Evolutionary conservation across 331 rosid species (phyloP), one percentile per base, ranked within the genome.

Genomic region (Acacia pycnantha): DNA sequence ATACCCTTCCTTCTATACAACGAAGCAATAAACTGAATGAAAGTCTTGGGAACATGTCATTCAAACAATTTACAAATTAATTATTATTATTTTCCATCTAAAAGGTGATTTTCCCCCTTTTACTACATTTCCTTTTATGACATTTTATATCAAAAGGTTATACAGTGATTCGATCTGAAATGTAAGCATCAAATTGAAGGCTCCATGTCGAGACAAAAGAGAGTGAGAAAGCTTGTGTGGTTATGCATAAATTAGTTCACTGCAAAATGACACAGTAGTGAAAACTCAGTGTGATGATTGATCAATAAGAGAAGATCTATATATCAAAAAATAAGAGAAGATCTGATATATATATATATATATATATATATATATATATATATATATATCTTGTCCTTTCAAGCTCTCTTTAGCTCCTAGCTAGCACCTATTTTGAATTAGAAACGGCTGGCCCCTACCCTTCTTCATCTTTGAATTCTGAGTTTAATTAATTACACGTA

Each of bases 401-500:
- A 11, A 4, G 31, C n/a, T 41, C 69, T 76, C 16, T 40, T 22
- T 67, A 35, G 72, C 14, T 35, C 5, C n/a, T 44, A 70, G 37
- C n/a, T 44, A 70, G 13, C 72, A 27, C 1, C 61, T 19, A 46
- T 14, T 77, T 77, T 47, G 64, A 82, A 75, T 54, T 68, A 18
- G n/a, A 76, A 76, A 29, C 44, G 40, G 11, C 46, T 65, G 61
- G 18, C 56, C 56, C 69, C 51, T n/a, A 33, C 41, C 64, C 21
- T 24, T 12, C 24, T 56, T 75, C 10, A 26, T 31, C 54, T 51
- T 64, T 78, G 80, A 53, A 73, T 83, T 83, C 56, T 22, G 74
- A 64, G 81, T 29, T 59, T 47, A 53, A 53, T 56, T 54, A 41
- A 64, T 59, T 9, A 71, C 61, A 19, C n/a, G 18, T 15, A 50